Evolutionary conservation across 352 stramenopile species (phyloP), one percentile per base, ranked within the genome.

Genomic region (Phytopythium delawarense): DNA sequence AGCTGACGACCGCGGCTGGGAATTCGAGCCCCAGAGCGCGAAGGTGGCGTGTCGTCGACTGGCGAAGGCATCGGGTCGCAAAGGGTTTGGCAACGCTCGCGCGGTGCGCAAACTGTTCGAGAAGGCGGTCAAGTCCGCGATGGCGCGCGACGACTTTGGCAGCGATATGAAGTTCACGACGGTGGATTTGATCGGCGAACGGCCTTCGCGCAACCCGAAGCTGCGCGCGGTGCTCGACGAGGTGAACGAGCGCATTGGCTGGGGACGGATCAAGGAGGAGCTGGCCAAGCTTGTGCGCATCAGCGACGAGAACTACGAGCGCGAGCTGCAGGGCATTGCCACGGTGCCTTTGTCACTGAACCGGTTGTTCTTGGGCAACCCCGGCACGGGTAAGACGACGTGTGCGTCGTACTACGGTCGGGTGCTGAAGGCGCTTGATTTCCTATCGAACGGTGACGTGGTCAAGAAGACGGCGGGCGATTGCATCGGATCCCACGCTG

Each of bases 371-470:
- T 71, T 98, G 21, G 91, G 91, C 15, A 97, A 97, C 57, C 91
- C 92, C 30, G 92, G 91, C 8, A 98, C 88, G 5, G 91, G 91
- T 13, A 98, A 98, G 69, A 98, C 94, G 7, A 98, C 94, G 6
- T 96, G 85, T 50, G 94, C 91, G 5, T 69, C 66, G 30, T 70
- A 97, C 32, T 98, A 97, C 57, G 94, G 88, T 0, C 79, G 76
- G 8, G 62, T 98, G 12, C 72, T 98, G 15, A 93, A 92, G 61
- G 79, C 91, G 35, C 77, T 98, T 28, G 76, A 92, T 12, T 95
- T 98, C 49, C 66, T 98, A 9, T 94, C 80, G 28, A 96, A 96
- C 62, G 91, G 92, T 1, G 89, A 95, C 28, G 82, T 97, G 3
- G 78, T 97, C 12, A 77, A 90, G 50, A 97, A 96, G 59, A 94